Evolutionary conservation across 805 yeast species (phyloP).

Genomic region (Jamesozyma lodderae): DNA sequence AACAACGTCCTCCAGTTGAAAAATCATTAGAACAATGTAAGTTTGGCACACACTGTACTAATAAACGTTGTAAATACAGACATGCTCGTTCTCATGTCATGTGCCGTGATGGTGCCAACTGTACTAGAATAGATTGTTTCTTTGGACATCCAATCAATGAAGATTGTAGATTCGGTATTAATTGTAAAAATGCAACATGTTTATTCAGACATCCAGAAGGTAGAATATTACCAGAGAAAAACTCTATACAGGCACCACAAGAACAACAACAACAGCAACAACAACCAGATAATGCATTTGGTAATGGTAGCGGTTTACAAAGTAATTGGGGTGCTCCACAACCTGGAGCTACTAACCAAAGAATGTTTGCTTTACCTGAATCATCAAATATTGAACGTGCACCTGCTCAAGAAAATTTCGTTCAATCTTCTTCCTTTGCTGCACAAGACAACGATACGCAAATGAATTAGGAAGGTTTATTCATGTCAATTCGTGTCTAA

Average conservation of each 20-base stretch:
- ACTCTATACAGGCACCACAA: constrained; percentile 12
- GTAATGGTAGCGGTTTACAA: constrained; percentile 14
- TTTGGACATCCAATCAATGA: constrained; percentile 77
- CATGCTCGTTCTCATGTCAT: constrained; percentile 67
- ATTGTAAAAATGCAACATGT: constrained; percentile 67
- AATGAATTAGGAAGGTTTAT: constrained; percentile 19
- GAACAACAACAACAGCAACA: constrained; percentile 28
- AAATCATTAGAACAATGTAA: constrained; percentile 73
- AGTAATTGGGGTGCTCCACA: constrained; percentile 6
- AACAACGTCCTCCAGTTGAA: constrained; percentile 30
- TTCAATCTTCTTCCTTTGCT: constrained; percentile 13
- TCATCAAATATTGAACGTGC: constrained; percentile 65
- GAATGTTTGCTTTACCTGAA: constrained; percentile 73
- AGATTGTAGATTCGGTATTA: constrained; percentile 69
- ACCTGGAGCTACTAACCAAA: constrained; percentile 39
- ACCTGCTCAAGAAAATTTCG: constrained; percentile 36
- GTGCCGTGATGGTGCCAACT: constrained; percentile 75
- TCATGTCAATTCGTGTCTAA: neutral
- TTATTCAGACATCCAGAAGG: constrained; percentile 75
- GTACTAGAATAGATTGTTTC: constrained; percentile 72
- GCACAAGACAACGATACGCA: constrained; percentile 23
- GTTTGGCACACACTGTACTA: constrained; percentile 68
- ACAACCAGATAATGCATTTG: constrained; percentile 8
- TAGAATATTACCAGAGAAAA: constrained; percentile 34
- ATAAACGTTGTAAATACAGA: constrained; percentile 69